Conservation (phyloP, 257 asterid species). For the Thymus quinquecostatus region DNA sequence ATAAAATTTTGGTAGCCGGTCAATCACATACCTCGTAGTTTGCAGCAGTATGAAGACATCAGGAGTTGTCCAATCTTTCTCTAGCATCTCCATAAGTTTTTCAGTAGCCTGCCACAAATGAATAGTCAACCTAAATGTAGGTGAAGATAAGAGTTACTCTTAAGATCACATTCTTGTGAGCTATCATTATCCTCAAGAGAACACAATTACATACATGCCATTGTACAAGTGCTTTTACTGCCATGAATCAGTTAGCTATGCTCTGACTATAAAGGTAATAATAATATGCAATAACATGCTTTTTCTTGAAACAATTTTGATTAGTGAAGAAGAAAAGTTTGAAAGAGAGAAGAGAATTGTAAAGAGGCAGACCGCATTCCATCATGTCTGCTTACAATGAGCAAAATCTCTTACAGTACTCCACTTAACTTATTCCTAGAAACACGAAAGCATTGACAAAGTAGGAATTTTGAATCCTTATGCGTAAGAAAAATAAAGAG, state of each 20-base stretch:
- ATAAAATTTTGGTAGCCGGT: conserved; percentile 3
- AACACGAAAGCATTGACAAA: conserved; percentile 10
- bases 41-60: conserved; percentile 75
- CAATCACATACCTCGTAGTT: conserved; percentile 67
- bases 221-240: neutral
- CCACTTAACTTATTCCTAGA: conserved; percentile 16
- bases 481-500: neutral
- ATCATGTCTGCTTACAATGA: conserved; percentile 19
- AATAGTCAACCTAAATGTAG: conserved; percentile 29
- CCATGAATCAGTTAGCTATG: neutral
- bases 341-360: conserved; percentile 2
- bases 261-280: conserved; percentile 1
- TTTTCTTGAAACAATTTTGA: neutral
- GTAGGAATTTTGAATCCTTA: conserved; percentile 2
- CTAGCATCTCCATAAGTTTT: conserved; percentile 70
- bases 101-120: conserved; percentile 70
- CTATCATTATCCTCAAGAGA: neutral
- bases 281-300: neutral
- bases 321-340: neutral
- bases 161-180: conserved; percentile 19
- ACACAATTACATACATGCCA: neutral
- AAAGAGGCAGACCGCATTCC: conserved; percentile 1
- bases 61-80: conserved; percentile 66
- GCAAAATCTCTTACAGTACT: neutral
- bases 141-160: conserved; percentile 26